phyloP scores from a whole-genome alignment of 2,329 filamentous ascomycete species.

The Zymoseptoria ardabiliae region DNA sequence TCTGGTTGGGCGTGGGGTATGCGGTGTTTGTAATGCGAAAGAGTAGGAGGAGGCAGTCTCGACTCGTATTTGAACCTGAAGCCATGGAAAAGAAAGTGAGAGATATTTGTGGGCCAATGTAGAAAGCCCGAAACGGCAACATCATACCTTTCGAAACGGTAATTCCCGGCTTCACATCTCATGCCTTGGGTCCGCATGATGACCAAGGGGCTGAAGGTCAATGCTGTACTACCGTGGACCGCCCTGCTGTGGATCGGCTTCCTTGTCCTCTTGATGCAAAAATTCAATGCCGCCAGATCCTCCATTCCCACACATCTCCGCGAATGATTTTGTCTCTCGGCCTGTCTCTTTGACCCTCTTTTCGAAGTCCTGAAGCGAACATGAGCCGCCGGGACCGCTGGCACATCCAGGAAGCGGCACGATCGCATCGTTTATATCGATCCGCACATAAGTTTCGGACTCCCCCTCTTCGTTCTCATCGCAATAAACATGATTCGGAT shows the following conservation, averaged over 20 bases:
- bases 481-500: constrained; percentile 28
- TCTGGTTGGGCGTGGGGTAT: too few species aligned
- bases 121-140: too few species aligned
- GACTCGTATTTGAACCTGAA: too few species aligned
- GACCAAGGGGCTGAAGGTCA: too few species aligned
- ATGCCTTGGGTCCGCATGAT: not conserved
- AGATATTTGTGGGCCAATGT: too few species aligned
- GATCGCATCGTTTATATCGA: constrained; percentile 53
- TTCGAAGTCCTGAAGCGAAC: constrained; percentile 40
- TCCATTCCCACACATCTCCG: constrained; percentile 33
- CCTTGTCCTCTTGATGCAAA: constrained; percentile 35
- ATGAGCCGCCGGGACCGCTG: constrained; percentile 42
- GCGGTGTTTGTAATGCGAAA: too few species aligned
- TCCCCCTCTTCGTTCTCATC: constrained; percentile 9
- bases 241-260: not conserved
- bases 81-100: too few species aligned
- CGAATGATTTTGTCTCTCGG: constrained; percentile 41
- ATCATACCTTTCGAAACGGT: too few species aligned
- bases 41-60: too few species aligned
- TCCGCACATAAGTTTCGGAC: constrained; percentile 38
- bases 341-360: constrained; percentile 35
- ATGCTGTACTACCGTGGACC: not conserved
- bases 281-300: constrained; percentile 39
- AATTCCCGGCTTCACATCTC: too few species aligned
- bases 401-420: constrained; percentile 43